Evolutionary conservation across 2,329 filamentous ascomycete genomes (phyloP), one percentile per base, ranked within the genome.

Genomic region (Magnaporthiopsis incrustans): DNA sequence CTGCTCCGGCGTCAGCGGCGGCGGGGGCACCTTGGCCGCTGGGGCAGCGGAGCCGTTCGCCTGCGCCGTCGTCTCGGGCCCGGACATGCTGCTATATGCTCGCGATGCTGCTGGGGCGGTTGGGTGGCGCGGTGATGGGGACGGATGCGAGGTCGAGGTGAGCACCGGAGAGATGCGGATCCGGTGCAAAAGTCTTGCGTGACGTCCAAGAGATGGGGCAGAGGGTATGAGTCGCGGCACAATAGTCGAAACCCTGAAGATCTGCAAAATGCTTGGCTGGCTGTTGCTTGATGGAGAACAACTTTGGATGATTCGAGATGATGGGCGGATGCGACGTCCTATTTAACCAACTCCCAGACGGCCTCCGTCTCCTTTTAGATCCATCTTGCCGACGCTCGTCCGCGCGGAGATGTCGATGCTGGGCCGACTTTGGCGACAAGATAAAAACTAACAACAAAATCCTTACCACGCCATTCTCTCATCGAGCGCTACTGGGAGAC

Each of bases 1-100:
- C 77, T 94, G 90, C 53, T 82, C 77, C 32, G 82, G 76, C 14
- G 87, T 87, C 65, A 91, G 77, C 10, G 61, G 30, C 14, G 61
- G 32, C 27, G 61, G 18, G 12, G 61, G n/a, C n/a, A 32, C 15
- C 12, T n/a, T 32, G 26, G 50, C 38, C 11, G 61, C 27, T 12
- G 11, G 11, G 56, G 27, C 61, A 5, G 27, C 32, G 58, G 58
- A 27, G 56, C 53, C 61, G n/a, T 44, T 33, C 33, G 18, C 11
- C 26, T 56, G 53, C 26, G n/a, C 5, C 30, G 30, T n/a, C 32
- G 58, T 27, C 58, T 58, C 57, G 25, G 57, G 25, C 8, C 25
- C 25, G 58, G 58, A 60, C 58, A 60, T 60, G 58, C 27, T 60
- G 58, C 44, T 53, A 53, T 25, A 25, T 25, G 44, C 44, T 53